phyloP scores from a whole-genome alignment of 2,329 filamentous ascomycete species.

The Aureobasidium zeae region DNA sequence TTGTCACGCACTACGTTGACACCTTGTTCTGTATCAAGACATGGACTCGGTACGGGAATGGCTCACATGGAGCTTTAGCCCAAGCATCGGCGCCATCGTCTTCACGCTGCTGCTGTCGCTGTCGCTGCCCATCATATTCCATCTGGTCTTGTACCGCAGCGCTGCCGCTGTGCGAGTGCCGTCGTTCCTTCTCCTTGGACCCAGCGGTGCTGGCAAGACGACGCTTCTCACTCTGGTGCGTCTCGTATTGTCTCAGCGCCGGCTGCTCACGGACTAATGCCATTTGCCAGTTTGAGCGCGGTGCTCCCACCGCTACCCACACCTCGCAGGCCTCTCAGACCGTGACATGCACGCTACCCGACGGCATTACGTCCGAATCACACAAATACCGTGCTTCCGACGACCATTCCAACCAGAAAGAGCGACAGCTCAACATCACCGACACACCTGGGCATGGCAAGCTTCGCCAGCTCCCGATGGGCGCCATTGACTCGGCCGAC shows the following conservation, averaged over 20 bases:
- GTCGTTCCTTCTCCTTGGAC: slow-evolving; percentile 71
- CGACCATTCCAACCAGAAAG: slow-evolving; percentile 49
- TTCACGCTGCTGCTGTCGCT: slow-evolving; percentile 63
- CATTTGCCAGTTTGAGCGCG: slow-evolving; percentile 43
- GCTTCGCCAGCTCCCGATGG: slow-evolving; percentile 62
- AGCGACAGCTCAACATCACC: slow-evolving; percentile 64
- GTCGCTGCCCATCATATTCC: slow-evolving; percentile 65
- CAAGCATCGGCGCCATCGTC: slow-evolving; percentile 44
- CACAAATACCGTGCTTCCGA: slow-evolving; percentile 57
- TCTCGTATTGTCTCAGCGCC: background rate
- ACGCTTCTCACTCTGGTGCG: slow-evolving; percentile 68
- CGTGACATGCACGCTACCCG: slow-evolving; percentile 47
- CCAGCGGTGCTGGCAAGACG: slow-evolving; percentile 79
- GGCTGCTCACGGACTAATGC: background rate
- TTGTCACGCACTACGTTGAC: too few relatives aligned
- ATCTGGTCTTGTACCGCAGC: slow-evolving; percentile 61
- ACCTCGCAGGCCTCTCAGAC: slow-evolving; percentile 53
- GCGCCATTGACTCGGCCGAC: slow-evolving; percentile 37
- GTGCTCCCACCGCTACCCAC: slow-evolving; percentile 47
- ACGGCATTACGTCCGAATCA: slow-evolving; percentile 43
- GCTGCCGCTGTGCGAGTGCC: slow-evolving; percentile 60
- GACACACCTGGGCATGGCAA: slow-evolving; percentile 97
- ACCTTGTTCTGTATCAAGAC: slow-evolving; percentile 40
- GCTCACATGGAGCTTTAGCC: slow-evolving; percentile 40
- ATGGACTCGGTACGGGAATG: slow-evolving; percentile 24